A percentile compares a stretch with the other conserved stretches of the same genome.
These are phyloP conservation scores for Trichoderma aggressivum DNA, from an alignment of 2,329 filamentous ascomycete genomes.

Conservation along the genomic window DNA sequence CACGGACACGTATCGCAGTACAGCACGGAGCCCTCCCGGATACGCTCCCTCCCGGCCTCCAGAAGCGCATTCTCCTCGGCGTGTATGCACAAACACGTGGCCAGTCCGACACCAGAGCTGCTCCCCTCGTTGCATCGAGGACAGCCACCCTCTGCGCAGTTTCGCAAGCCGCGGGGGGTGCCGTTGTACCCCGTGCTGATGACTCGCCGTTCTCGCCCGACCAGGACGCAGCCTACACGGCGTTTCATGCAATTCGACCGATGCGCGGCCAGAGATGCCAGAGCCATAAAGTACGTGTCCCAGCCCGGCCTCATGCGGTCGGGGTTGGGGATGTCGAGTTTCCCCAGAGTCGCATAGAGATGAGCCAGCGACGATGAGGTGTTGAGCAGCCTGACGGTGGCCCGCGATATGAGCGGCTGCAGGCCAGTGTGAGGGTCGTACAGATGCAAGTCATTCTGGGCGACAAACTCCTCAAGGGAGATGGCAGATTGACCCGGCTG, in stretches of 20 bases:
- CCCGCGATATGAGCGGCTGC: conserved; percentile 73
- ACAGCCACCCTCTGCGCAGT: conserved; percentile 93
- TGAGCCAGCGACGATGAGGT: conserved; percentile 67
- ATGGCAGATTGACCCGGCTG: conserved; percentile 27
- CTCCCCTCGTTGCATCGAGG: conserved; percentile 76
- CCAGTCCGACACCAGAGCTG: conserved; percentile 66
- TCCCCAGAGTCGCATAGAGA: conserved; percentile 68
- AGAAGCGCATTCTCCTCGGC: conserved; percentile 96
- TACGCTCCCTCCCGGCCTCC: conserved; percentile 87
- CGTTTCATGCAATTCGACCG: conserved; percentile 98
- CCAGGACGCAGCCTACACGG: conserved; percentile 89
- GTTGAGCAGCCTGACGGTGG: conserved; percentile 84
- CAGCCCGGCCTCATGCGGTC: conserved; percentile 82
- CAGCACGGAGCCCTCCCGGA: conserved; percentile 75
- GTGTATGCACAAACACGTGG: conserved; percentile 93
- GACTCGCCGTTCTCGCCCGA: conserved; percentile 74
- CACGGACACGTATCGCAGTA: conserved; percentile 98
- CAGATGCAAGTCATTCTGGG: conserved; percentile 66
- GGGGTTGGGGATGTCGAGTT: conserved; percentile 72
- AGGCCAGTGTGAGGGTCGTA: conserved; percentile 65
- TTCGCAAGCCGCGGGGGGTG: conserved; percentile 82
- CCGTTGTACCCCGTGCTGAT: conserved; percentile 97
- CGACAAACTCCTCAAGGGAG: conserved; percentile 55
- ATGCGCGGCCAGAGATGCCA: conserved; percentile 87
- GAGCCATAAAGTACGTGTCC: conserved; percentile 97